Base-by-base conservation (phyloP, 1,284 basidiomycete genomes). In the Sporisorium graminicola region DNA sequence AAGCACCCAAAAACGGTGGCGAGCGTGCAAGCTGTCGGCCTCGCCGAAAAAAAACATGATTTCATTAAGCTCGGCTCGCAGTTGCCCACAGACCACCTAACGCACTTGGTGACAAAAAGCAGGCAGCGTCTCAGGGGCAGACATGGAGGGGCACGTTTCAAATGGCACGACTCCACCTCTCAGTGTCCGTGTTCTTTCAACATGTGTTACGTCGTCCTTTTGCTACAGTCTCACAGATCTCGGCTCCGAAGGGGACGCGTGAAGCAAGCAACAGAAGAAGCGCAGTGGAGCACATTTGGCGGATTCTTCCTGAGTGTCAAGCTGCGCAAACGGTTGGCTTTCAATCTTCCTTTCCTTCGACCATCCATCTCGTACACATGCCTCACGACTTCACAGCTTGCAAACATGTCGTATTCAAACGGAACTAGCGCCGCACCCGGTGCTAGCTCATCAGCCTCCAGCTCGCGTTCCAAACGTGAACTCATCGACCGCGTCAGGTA, bases 401-500 rank as follows among this genome's bases (percentile, higher is more conserved):
- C n/a, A 43, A 42, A 33, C 73, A 71, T 71, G 73, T 76, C 73
- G 44, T 71, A 71, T 24, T 52, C 68, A 14, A 76, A 75, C 42
- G 73, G 64, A 29, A 50, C 58, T n/a, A 31, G 31, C 18, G 24
- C 54, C n/a, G 60, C 29, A 0, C 27, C 57, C 2, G 66, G 57
- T 18, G 52, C 58, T 8, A 35, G 59, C 53, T 61, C 74, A 0
- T 57, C 65, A 6, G 55, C 51, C 22, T 65, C 66, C n/a, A 59
- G 42, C 58, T 69, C 65, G 18, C 58, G 70, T 18, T 75, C 73
- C 52, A 77, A 54, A 47, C 79, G 82, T 22, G 84, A 85, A 56
- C 76, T 82, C 58, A 83, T 85, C 74, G 84, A 85, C 60, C 72
- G 84, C 52, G 73, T 82, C 57, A 74, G 81, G 37, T 85, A 85